phyloP scores from a whole-genome alignment of 2,329 filamentous ascomycete genomes.

The Coniochaeta ligniaria region DNA sequence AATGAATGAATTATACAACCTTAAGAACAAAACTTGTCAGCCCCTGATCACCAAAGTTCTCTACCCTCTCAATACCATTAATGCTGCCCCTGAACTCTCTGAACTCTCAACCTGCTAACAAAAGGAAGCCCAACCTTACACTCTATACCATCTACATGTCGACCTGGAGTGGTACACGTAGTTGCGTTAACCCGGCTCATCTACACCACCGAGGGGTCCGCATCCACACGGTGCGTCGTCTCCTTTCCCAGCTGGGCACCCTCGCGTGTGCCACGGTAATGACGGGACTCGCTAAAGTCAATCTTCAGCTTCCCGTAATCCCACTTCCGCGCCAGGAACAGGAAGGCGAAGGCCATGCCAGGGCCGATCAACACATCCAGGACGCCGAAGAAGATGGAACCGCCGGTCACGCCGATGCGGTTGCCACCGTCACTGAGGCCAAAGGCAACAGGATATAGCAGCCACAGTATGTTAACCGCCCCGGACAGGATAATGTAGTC shows the following conservation, averaged over 20 bases:
- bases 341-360: constrained; percentile 30
- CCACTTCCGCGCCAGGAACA: constrained; percentile 39
- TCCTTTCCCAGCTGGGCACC: background rate
- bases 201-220: background rate
- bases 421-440: constrained; percentile 47
- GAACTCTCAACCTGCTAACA: too few species aligned
- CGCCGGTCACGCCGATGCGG: constrained; percentile 34
- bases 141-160: background rate
- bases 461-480: constrained; percentile 44
- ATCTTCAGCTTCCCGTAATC: constrained; percentile 44
- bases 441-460: constrained; percentile 47
- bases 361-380: constrained; percentile 43
- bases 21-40: too few species aligned
- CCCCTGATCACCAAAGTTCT: too few species aligned
- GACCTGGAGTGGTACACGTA: too few species aligned
- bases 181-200: too few species aligned
- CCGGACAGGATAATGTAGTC: constrained; percentile 38
- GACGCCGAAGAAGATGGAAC: constrained; percentile 45
- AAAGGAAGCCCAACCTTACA: too few species aligned
- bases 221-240: background rate
- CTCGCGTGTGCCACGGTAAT: background rate
- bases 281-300: constrained; percentile 29
- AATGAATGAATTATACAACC: too few species aligned
- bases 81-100: too few species aligned
- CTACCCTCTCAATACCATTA: too few species aligned